These are phyloP conservation scores for Xylaria longipes DNA, from an alignment of 495 filamentous ascomycete species.

Conservation along the genomic window DNA sequence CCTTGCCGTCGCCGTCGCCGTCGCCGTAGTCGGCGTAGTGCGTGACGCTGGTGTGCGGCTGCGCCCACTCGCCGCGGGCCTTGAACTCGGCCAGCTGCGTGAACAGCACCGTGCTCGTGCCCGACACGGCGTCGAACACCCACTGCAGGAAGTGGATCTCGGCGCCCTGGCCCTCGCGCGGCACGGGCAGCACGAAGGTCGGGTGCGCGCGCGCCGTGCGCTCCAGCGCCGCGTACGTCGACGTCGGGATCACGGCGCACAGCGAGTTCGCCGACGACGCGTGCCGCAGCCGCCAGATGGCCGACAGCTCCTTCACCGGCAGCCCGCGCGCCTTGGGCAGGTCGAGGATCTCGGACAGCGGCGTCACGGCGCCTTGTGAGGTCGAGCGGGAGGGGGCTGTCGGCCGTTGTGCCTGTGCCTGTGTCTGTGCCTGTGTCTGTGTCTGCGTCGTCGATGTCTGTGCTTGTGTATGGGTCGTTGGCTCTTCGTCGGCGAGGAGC, in stretches of 20 bases:
- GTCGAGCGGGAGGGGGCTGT: slow-evolving; percentile 41
- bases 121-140: slow-evolving; percentile 68
- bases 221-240: slow-evolving; percentile 73
- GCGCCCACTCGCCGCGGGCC: slow-evolving; percentile 83
- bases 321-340: slow-evolving; percentile 74
- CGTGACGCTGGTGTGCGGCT: slow-evolving; percentile 91
- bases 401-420: slow-evolving; percentile 42
- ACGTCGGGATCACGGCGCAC: slow-evolving; percentile 77
- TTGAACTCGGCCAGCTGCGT: slow-evolving; percentile 93
- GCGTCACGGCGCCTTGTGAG: slow-evolving; percentile 68
- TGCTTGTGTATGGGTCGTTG: neutral
- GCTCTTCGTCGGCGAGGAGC: slow-evolving; percentile 35
- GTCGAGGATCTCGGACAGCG: slow-evolving; percentile 83
- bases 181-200: slow-evolving; percentile 89
- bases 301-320: slow-evolving; percentile 80
- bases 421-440: neutral
- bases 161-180: slow-evolving; percentile 69
- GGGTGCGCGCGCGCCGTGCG: slow-evolving; percentile 73
- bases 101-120: slow-evolving; percentile 85
- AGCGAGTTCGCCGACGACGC: slow-evolving; percentile 71
- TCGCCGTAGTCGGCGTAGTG: slow-evolving; percentile 72
- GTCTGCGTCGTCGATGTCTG: slow-evolving; percentile 5
- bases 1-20: neutral
- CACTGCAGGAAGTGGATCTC: slow-evolving; percentile 87
- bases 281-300: slow-evolving; percentile 92